Evolutionary conservation across 768 basidiomycete species (phyloP).

Genomic region (Lactifluus pinguis): DNA sequence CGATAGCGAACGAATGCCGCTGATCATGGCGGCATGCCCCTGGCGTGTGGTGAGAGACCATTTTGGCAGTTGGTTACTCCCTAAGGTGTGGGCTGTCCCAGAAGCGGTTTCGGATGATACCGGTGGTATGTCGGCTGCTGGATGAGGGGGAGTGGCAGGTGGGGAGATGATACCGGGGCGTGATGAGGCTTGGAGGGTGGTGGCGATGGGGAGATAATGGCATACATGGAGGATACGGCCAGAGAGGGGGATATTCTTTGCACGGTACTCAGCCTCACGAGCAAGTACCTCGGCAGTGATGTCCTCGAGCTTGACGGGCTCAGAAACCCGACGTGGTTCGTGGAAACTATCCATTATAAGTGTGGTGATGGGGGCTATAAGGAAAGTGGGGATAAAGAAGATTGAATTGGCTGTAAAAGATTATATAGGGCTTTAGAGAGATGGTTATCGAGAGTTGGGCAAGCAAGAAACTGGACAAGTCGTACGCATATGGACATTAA

Average conservation of each 20-base stretch:
- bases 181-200: constrained; percentile 40
- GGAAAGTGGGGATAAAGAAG: not conserved
- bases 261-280: constrained; percentile 65
- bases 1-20: constrained; percentile 79
- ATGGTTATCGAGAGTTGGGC: constrained; percentile 8
- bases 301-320: constrained; percentile 55
- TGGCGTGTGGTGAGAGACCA: constrained; percentile 79
- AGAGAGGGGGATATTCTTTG: constrained; percentile 63
- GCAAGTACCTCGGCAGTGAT: constrained; percentile 62
- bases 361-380: not conserved
- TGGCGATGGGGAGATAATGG: constrained; percentile 78
- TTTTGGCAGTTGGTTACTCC: constrained; percentile 24
- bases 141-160: constrained; percentile 68
- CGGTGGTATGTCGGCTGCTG: constrained; percentile 38
- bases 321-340: constrained; percentile 37
- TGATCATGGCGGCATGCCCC: constrained; percentile 93
- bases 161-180: constrained; percentile 52
- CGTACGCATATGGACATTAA: not conserved
- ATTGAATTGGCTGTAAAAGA: not conserved
- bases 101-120: constrained; percentile 16
- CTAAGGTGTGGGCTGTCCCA: constrained; percentile 11
- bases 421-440: constrained; percentile 11
- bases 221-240: constrained; percentile 89
- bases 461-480: not conserved
- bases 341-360: constrained; percentile 58